These are phyloP conservation scores for Cruciata laevipes DNA, from an alignment of 257 asterid species.

Conservation along the genomic window DNA sequence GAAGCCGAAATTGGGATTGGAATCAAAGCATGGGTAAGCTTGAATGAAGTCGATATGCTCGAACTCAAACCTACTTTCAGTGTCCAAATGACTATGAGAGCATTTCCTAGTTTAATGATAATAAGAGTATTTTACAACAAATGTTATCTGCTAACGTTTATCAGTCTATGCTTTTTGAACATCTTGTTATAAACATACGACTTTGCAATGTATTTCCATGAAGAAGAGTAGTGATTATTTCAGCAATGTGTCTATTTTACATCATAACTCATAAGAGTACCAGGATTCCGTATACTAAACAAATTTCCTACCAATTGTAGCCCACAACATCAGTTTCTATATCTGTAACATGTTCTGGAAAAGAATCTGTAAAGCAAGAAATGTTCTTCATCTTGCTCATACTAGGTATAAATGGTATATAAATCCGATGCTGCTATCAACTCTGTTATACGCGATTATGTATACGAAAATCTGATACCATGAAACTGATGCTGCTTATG, in stretches of 20 bases:
- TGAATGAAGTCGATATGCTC: slow-evolving; percentile 17
- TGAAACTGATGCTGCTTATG: slow-evolving; percentile 10
- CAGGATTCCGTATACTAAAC: not conserved
- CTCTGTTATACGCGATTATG: not conserved
- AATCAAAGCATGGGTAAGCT: slow-evolving; percentile 20
- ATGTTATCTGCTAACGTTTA: too few relatives aligned
- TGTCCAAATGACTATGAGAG: not conserved
- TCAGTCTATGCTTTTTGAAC: too few relatives aligned
- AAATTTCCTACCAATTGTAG: not conserved
- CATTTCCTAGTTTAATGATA: too few relatives aligned
- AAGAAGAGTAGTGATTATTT: not conserved
- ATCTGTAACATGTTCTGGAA: not conserved
- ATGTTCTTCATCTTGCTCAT: not conserved
- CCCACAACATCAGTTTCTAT: not conserved
- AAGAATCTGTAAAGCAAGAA: not conserved
- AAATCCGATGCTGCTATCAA: not conserved
- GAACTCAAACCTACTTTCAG: not conserved
- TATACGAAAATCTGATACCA: not conserved
- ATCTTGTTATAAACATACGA: too few relatives aligned
- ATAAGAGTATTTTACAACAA: too few relatives aligned
- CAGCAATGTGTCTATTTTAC: not conserved
- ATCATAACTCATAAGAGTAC: not conserved
- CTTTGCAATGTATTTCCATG: too few relatives aligned
- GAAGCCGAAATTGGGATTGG: slow-evolving; percentile 17
- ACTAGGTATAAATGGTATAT: not conserved